Percentiles rank a stretch among this genome's conserved stretches.
These are phyloP conservation scores for Coniochaeta sp. DNA, from an alignment of 2,329 filamentous ascomycete genomes.

Conservation along the genomic window DNA sequence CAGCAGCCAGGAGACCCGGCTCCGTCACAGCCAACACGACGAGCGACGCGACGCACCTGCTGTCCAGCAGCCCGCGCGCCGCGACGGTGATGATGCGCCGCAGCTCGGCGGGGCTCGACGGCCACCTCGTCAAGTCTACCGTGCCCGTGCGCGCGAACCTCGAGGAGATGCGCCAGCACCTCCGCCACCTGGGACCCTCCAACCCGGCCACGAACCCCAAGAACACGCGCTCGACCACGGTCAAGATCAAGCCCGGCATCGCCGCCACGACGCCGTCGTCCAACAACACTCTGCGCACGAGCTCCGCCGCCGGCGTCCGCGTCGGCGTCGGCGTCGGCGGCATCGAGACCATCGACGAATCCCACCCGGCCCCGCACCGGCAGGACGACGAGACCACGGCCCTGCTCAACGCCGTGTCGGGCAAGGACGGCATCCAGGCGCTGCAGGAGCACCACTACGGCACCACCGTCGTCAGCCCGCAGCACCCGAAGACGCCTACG, in stretches of 20 bases:
- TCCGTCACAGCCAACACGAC: slow-evolving; percentile 28
- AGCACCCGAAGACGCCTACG: slow-evolving; percentile 7
- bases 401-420: slow-evolving; percentile 42
- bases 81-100: slow-evolving; percentile 55
- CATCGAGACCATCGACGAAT: background rate
- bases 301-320: background rate
- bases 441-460: slow-evolving; percentile 43
- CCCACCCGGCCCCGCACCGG: background rate
- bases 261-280: slow-evolving; percentile 11
- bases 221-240: slow-evolving; percentile 52
- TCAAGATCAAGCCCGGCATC: slow-evolving; percentile 55
- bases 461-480: slow-evolving; percentile 22
- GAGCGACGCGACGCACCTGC: slow-evolving; percentile 29
- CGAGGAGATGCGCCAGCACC: slow-evolving; percentile 54
- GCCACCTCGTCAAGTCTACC: slow-evolving; percentile 35
- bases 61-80: slow-evolving; percentile 40
- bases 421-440: slow-evolving; percentile 59
- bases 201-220: slow-evolving; percentile 60
- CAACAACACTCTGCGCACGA: too few relatives aligned
- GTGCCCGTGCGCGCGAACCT: slow-evolving; percentile 54
- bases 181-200: slow-evolving; percentile 59
- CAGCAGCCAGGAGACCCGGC: slow-evolving; percentile 19
- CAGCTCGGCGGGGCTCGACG: slow-evolving; percentile 47
- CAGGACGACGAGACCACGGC: slow-evolving; percentile 32
- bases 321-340: too few relatives aligned